Conservation (phyloP, 768 basidiomycete genomes). For the Trametes cingulata region DNA sequence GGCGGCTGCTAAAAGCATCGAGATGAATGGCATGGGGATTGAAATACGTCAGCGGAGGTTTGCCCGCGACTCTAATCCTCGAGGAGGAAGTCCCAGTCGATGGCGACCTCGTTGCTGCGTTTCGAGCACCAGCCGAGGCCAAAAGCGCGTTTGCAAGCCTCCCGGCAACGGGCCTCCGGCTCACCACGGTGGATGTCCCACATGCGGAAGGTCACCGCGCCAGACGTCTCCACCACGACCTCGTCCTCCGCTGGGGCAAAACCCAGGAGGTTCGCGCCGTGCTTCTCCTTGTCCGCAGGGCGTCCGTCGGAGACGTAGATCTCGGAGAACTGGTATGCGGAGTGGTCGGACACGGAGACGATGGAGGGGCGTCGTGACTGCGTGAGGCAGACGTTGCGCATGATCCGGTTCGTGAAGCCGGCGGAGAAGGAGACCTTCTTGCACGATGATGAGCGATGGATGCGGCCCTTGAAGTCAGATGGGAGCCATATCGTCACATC, state of each 20-base stretch:
- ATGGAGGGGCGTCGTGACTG: conserved; percentile 31
- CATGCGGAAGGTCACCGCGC: conserved; percentile 70
- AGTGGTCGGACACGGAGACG: conserved; percentile 23
- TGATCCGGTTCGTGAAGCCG: conserved; percentile 71
- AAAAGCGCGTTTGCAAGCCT: conserved; percentile 62
- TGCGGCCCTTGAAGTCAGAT: conserved; percentile 74
- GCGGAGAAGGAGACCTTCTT: conserved; percentile 55
- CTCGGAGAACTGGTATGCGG: conserved; percentile 24
- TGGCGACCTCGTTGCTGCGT: conserved; percentile 51
- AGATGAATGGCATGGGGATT: neutral
- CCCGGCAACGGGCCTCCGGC: conserved; percentile 63
- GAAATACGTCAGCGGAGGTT: neutral
- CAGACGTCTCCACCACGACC: conserved; percentile 61
- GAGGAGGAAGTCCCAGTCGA: conserved; percentile 81
- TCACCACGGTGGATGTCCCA: conserved; percentile 72
- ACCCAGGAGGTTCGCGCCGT: conserved; percentile 5
- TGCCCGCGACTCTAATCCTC: conserved; percentile 47
- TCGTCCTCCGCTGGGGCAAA: conserved; percentile 45
- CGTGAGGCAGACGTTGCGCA: conserved; percentile 34
- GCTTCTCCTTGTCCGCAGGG: conserved; percentile 21
- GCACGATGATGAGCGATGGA: conserved; percentile 46
- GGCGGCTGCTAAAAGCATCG: neutral
- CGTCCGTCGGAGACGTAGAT: conserved; percentile 26
- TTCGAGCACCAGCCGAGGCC: conserved; percentile 47
- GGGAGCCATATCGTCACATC: conserved; percentile 78